phyloP scores from a whole-genome alignment of 2,329 filamentous ascomycete species.

The Alternaria sp. region DNA sequence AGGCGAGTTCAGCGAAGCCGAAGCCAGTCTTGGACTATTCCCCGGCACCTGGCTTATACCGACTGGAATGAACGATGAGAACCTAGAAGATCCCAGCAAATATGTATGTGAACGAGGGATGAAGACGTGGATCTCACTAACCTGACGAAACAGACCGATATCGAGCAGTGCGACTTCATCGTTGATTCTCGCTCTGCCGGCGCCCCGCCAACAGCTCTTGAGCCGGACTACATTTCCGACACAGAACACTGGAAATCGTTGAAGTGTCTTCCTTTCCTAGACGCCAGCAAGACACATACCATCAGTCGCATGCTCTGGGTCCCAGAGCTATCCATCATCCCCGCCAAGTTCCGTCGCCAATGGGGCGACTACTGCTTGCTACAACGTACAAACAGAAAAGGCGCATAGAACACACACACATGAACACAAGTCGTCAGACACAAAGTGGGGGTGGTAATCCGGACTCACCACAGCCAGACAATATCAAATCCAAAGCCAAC shows the following conservation, averaged over 20 bases:
- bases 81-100: constrained; percentile 85
- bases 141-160: constrained; percentile 60
- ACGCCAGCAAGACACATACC: constrained; percentile 74
- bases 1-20: constrained; percentile 83
- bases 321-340: constrained; percentile 73
- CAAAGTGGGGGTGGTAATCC: neutral
- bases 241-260: constrained; percentile 77
- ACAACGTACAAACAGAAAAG: constrained; percentile 51
- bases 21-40: constrained; percentile 72
- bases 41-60: constrained; percentile 85
- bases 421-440: too few relatives aligned
- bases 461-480: neutral
- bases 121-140: constrained; percentile 15
- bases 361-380: constrained; percentile 93
- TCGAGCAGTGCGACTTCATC: constrained; percentile 78
- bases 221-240: constrained; percentile 82
- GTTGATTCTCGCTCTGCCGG: constrained; percentile 83
- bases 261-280: constrained; percentile 79
- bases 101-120: constrained; percentile 63
- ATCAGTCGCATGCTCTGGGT: constrained; percentile 82
- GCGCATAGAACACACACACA: neutral
- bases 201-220: constrained; percentile 65
- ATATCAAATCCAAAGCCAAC: neutral
- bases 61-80: constrained; percentile 87
- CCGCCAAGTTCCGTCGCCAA: constrained; percentile 71